phyloP scores from a whole-genome alignment of 306 rosid genomes.

The Prinsepia uniflora region DNA sequence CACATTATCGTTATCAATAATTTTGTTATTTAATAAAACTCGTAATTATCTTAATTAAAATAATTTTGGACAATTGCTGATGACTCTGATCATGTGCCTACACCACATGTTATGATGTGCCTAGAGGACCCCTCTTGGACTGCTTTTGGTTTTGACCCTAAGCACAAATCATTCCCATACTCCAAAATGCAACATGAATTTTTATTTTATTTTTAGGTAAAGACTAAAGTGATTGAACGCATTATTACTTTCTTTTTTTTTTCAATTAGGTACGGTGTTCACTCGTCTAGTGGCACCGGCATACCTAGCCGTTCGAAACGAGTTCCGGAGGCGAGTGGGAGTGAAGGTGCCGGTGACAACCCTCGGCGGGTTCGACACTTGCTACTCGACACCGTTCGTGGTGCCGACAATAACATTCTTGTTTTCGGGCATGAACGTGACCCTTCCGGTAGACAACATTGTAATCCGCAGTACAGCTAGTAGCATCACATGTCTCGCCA shows the following conservation, averaged over 20 bases:
- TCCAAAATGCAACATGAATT: background rate
- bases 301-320: conserved; percentile 61
- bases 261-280: conserved; percentile 66
- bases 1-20: conserved; percentile 6
- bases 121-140: conserved; percentile 5
- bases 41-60: background rate
- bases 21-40: background rate
- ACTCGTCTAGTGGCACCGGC: conserved; percentile 76
- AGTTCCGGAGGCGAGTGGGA: conserved; percentile 59
- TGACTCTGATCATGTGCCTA: conserved; percentile 8
- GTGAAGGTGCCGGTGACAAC: conserved; percentile 34
- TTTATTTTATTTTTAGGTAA: too few species aligned
- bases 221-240: background rate
- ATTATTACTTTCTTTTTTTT: background rate
- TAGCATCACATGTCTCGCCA: conserved; percentile 62
- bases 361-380: conserved; percentile 92
- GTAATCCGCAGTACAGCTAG: conserved; percentile 75
- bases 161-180: background rate
- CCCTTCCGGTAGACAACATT: conserved; percentile 70
- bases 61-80: conserved; percentile 6
- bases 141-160: background rate
- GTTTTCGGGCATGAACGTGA: conserved; percentile 86
- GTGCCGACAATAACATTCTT: conserved; percentile 74
- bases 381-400: conserved; percentile 57
- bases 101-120: background rate